Evolutionary conservation across 2,329 filamentous ascomycete genomes (phyloP), one percentile per base, ranked within the genome.

Genomic region (Aspergillus texensis): DNA sequence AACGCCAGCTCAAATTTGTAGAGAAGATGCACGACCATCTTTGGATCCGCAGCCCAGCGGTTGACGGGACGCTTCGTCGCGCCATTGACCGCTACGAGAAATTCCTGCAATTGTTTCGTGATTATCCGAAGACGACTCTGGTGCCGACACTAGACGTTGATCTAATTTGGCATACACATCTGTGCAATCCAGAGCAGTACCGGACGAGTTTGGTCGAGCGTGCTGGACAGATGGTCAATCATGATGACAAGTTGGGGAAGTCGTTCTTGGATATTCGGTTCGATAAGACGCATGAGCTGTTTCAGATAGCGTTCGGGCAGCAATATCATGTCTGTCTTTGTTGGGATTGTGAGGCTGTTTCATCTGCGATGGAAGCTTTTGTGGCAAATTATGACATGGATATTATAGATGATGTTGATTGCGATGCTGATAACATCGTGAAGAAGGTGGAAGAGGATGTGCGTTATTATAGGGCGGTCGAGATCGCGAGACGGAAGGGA

Each of bases 161-260:
- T 58, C 68, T 78, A 12, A 72, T 68, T 52, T 77, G 75, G 75
- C 75, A 77, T 62, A 77, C 75, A 5, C 75, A 77, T 62, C 71
- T 76, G 45, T 66, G 64, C 16, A 71, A 71, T 34, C 59, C 65
- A 2, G 52, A 50, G 3, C 68, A 71, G 55, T 76, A 72, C 57
- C 50, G 93, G 12, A 28, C 12, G 1, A 58, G 57, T 26, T 81
- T 84, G 65, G 77, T 79, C 0, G 32, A 53, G 79, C 2, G 50
- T 11, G 41, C 19, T 0, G 66, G 66, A 2, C 85, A 84, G 61
- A 91, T 91, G 69, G 83, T 93, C 65, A 87, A 93, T 70, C 91
- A 94, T 71, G 89, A 94, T 72, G 91, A 94, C 79, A 93, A 93
- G 76, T 86, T 94, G 16, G 86, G 88, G 45, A 87, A 91, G 68